Conservation (phyloP, 73 alveolate genomes). For the Symbiodinium pilosum region DNA sequence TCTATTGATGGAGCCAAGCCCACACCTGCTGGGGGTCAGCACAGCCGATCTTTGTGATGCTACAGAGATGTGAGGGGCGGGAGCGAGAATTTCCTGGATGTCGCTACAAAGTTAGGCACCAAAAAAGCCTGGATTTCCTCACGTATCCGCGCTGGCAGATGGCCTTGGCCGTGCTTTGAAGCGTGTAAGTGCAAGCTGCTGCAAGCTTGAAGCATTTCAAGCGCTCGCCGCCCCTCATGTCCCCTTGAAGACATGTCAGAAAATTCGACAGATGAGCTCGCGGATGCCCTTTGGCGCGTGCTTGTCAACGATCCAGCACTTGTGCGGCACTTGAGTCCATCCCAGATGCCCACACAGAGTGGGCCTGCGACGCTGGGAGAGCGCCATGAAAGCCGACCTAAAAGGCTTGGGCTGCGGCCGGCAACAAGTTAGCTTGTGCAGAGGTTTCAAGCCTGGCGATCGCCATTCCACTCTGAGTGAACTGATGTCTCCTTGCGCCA, state of each 20-base stretch:
- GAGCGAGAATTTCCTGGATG: neutral
- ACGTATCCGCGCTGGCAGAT: neutral
- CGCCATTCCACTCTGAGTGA: slow-evolving; percentile 1
- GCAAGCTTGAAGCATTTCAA: neutral
- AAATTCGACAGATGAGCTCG: neutral
- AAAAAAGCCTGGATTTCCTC: neutral
- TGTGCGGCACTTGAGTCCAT: neutral
- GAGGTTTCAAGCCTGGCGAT: neutral
- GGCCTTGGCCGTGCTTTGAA: neutral
- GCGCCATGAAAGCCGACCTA: neutral
- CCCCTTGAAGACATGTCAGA: neutral
- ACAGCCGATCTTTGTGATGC: slow-evolving; percentile 9
- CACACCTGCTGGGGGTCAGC: slow-evolving; percentile 2
- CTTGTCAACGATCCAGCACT: neutral
- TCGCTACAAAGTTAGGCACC: neutral
- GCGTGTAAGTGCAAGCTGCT: neutral
- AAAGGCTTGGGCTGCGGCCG: too few relatives aligned
- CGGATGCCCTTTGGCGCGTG: slow-evolving; percentile 19
- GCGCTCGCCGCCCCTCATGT: neutral
- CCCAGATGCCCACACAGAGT: slow-evolving; percentile 8
- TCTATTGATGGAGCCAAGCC: too few relatives aligned
- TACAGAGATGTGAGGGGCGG: slow-evolving; percentile 15
- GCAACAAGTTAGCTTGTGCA: neutral
- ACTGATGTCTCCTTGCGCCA: slow-evolving; percentile 24
- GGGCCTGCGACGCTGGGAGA: neutral